Conservation (phyloP, 2,329 filamentous ascomycete species). For the Daldinia sp. region DNA sequence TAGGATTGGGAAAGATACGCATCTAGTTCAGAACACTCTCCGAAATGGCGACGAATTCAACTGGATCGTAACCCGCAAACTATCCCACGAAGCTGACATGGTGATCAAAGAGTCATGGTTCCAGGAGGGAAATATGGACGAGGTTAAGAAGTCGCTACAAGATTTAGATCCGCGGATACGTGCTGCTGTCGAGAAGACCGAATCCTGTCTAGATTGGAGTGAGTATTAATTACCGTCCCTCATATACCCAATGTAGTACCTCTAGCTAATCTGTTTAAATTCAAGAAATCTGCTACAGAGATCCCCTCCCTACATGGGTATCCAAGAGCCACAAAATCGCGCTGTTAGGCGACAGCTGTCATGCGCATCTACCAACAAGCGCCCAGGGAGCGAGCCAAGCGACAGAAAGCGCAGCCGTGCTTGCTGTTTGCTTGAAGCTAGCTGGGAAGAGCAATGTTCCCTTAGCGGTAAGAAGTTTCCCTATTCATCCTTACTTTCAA, state of each 20-base stretch:
- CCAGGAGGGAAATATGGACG: slow-evolving; percentile 60
- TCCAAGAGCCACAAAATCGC: slow-evolving; percentile 62
- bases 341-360: slow-evolving; percentile 65
- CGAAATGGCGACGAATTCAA: slow-evolving; percentile 59
- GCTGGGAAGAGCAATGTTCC: slow-evolving; percentile 56
- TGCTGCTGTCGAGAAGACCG: slow-evolving; percentile 60
- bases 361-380: slow-evolving; percentile 66
- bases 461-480: slow-evolving; percentile 51
- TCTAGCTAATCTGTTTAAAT: neutral
- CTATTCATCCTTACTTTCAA: neutral
- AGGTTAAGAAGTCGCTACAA: slow-evolving; percentile 54
- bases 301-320: slow-evolving; percentile 65
- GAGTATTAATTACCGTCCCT: neutral
- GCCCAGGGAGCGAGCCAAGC: slow-evolving; percentile 67
- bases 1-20: slow-evolving; percentile 59
- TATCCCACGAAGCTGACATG: slow-evolving; percentile 56
- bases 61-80: slow-evolving; percentile 61
- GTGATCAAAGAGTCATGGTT: slow-evolving; percentile 63
- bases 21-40: slow-evolving; percentile 59
- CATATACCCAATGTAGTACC: no score
- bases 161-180: slow-evolving; percentile 60
- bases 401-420: slow-evolving; percentile 63
- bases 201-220: slow-evolving; percentile 63
- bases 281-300: slow-evolving; percentile 62
- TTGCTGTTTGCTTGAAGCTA: slow-evolving; percentile 60